Conservation (phyloP, 345 rosid species). For the Cochlearia excelsa region DNA sequence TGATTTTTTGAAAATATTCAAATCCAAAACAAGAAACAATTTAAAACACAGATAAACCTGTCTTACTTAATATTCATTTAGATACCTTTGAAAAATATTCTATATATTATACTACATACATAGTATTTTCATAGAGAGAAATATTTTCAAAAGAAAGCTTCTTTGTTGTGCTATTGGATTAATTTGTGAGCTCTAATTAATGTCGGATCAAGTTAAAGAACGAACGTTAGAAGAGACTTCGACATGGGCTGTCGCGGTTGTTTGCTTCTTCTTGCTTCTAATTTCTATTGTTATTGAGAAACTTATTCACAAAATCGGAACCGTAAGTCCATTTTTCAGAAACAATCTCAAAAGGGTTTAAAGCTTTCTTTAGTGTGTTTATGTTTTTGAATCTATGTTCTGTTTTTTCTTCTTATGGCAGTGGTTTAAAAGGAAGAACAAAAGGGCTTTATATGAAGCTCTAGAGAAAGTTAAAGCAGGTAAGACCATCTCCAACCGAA, state of each 20-base stretch:
- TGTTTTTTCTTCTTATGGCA: constrained; percentile 29
- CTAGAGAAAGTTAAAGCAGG: constrained; percentile 95
- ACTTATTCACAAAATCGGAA: constrained; percentile 43
- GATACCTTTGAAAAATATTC: too few species aligned
- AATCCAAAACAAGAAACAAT: not conserved
- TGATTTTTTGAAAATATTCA: not conserved
- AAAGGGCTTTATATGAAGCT: constrained; percentile 70
- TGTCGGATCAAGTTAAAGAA: constrained; percentile 30
- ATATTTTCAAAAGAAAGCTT: not conserved
- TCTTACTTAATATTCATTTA: too few species aligned
- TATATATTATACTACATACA: not conserved
- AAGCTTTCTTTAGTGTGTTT: not conserved
- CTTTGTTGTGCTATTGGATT: not conserved
- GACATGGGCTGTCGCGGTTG: constrained; percentile 83
- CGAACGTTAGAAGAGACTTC: constrained; percentile 53
- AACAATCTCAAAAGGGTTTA: not conserved
- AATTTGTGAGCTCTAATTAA: constrained; percentile 18
- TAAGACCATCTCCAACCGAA: too few species aligned
- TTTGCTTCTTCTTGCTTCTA: constrained; percentile 59
- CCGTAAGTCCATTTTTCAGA: constrained; percentile 21
- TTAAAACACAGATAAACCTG: not conserved
- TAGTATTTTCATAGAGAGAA: not conserved
- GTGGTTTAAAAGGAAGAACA: constrained; percentile 69
- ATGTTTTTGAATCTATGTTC: constrained; percentile 18
- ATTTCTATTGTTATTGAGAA: constrained; percentile 55